Percentiles rank a stretch among this genome's conserved stretches.
These are phyloP conservation scores for Dentipellis sp. DNA, from an alignment of 768 basidiomycete genomes.

Conservation along the genomic window DNA sequence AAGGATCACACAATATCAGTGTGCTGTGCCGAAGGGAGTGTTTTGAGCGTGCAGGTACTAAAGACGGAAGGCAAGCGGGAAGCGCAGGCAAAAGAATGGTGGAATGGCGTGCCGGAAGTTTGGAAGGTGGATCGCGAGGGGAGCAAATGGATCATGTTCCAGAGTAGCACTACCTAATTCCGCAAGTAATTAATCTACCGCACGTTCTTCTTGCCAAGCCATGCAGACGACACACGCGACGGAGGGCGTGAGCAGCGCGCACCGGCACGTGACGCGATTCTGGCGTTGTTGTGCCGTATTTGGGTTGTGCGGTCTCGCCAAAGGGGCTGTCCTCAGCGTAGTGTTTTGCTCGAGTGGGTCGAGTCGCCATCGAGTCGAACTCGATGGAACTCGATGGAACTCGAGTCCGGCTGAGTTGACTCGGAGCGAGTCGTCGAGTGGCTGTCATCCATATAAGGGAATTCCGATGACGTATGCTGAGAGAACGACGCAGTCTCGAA, in stretches of 20 bases:
- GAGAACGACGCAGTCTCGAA: too few species aligned
- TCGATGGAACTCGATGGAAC: too few species aligned
- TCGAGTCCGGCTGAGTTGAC: too few species aligned
- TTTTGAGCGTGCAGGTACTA: constrained; percentile 43
- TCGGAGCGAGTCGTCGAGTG: too few species aligned
- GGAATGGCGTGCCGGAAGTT: constrained; percentile 46
- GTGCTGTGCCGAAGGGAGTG: constrained; percentile 41
- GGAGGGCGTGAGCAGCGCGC: neutral
- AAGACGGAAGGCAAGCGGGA: constrained; percentile 52
- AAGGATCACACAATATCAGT: constrained; percentile 18
- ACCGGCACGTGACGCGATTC: neutral
- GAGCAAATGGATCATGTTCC: neutral
- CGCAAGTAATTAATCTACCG: neutral
- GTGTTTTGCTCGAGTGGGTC: too few species aligned
- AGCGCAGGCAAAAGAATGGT: constrained; percentile 57
- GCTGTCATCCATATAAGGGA: too few species aligned
- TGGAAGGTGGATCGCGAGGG: neutral
- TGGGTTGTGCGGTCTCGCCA: too few species aligned
- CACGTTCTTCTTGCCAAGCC: neutral
- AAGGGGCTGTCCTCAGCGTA: too few species aligned
- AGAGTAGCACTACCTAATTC: neutral
- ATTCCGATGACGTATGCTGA: too few species aligned
- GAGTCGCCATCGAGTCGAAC: too few species aligned
- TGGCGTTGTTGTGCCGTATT: neutral
- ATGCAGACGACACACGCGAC: neutral